Percentiles rank a stretch among this genome's conserved stretches.
Conservation (phyloP, 345 rosid genomes). For the Pugionium cornutum region DNA sequence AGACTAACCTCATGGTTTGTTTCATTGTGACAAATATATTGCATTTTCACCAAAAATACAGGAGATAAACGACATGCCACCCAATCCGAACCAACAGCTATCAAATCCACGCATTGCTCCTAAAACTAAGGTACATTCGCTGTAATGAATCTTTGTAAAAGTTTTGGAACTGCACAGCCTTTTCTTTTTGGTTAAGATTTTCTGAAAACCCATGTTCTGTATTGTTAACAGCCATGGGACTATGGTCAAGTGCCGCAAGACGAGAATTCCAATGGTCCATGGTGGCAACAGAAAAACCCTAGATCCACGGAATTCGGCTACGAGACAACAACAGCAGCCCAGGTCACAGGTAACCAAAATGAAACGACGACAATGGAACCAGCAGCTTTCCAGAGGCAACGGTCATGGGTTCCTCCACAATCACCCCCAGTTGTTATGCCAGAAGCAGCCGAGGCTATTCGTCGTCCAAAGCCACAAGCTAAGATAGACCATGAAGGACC, state of each 20-base stretch:
- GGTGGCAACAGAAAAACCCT: constrained; percentile 79
- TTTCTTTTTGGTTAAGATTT: background rate
- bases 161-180: constrained; percentile 9
- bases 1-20: background rate
- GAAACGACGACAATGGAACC: constrained; percentile 47
- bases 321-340: constrained; percentile 43
- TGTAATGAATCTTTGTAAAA: background rate
- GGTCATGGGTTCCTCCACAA: constrained; percentile 92
- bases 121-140: constrained; percentile 66
- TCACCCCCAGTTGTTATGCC: constrained; percentile 92
- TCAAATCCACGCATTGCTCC: constrained; percentile 75
- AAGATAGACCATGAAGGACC: constrained; percentile 54
- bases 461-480: constrained; percentile 65
- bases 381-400: constrained; percentile 45
- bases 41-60: constrained; percentile 36
- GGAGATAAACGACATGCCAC: constrained; percentile 91
- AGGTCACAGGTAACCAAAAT: constrained; percentile 40
- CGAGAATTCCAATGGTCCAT: constrained; percentile 46
- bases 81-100: constrained; percentile 75
- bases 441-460: constrained; percentile 94
- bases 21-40: constrained; percentile 10
- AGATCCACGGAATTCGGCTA: constrained; percentile 64
- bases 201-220: background rate
- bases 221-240: constrained; percentile 78
- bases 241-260: constrained; percentile 50